Percentiles rank a stretch among this genome's conserved stretches.
These are phyloP conservation scores for Melanopsichium pennsylvanicum DNA, from an alignment of 1,284 basidiomycete genomes.

Conservation along the genomic window DNA sequence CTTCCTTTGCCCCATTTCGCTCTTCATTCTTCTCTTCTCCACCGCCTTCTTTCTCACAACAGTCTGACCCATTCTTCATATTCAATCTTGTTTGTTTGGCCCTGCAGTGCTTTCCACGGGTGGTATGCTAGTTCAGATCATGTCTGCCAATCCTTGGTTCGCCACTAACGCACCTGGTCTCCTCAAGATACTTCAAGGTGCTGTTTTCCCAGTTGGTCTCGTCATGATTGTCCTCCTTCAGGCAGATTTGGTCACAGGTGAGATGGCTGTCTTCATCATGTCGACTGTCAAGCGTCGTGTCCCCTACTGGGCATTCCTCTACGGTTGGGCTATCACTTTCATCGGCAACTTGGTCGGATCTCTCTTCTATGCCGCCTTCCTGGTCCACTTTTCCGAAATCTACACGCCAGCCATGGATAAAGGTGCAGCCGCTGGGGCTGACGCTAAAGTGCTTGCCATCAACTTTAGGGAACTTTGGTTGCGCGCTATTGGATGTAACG, in stretches of 20 bases:
- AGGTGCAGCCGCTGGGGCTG: constrained; percentile 32
- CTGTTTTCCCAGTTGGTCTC: constrained; percentile 55
- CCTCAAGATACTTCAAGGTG: constrained; percentile 50
- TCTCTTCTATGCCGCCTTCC: constrained; percentile 75
- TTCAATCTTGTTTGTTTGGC: no score
- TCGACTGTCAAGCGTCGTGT: constrained; percentile 51
- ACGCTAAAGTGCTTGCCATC: constrained; percentile 40
- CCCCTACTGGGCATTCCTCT: constrained; percentile 51
- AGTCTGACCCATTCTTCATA: no score
- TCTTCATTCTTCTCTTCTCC: background rate
- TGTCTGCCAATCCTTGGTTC: constrained; percentile 53
- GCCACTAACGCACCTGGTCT: constrained; percentile 51
- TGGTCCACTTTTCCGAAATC: constrained; percentile 64
- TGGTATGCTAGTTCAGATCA: constrained; percentile 53
- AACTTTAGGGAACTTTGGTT: constrained; percentile 72
- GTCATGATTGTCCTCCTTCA: constrained; percentile 58
- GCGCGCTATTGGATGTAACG: constrained; percentile 79
- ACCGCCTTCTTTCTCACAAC: background rate
- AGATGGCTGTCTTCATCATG: constrained; percentile 58
- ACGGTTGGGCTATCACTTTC: constrained; percentile 70
- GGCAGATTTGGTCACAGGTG: constrained; percentile 50
- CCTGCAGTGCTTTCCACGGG: constrained; percentile 45
- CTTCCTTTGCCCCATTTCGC: background rate
- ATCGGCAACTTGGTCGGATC: constrained; percentile 78
- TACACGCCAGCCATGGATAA: constrained; percentile 38